Evolutionary conservation across 192 early-diverging fungal genomes (phyloP), one percentile per base, ranked within the genome.

Genomic region (Umbelopsis ramanniana): DNA sequence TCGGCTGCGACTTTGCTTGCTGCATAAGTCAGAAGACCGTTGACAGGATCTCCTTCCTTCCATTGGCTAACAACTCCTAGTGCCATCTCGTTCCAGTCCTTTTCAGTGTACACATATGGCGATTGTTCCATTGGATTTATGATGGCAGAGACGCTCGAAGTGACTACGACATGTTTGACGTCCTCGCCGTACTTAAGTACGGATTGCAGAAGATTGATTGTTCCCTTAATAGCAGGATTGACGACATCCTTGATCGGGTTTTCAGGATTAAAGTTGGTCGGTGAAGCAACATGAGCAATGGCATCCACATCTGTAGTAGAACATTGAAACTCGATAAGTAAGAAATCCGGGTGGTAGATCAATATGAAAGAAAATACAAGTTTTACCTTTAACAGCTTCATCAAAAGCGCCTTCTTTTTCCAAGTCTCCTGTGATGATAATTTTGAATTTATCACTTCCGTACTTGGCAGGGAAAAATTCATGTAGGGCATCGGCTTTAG

Each of bases 171-270:
- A 63, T 79, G 80, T 26, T 74, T 73, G 6, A 84, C 76, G 14
- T 46, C 40, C 17, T 37, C 46, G 19, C 63, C 71, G 38, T 72
- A 43, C n/a, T 37, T 68, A 24, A 70, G 46, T 1, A 75, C 79
- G 17, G 82, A 53, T 7, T 72, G n/a, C 29, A 86, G 74, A 43
- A 86, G 35, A 43, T 66, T 80, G 17, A 76, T 23, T 9, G 84
- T 86, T 26, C 84, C 84, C 5, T 81, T 24, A 5, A 85, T 73
- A 21, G 84, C 84, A 5, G 84, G 84, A 29, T 81, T 69, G 57
- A 86, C 75, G 24, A 77, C 29, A 55, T 83, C 80, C 22, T 46
- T 70, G 15, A 70, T 63, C 4, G 79, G 69, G 66, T 84, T 73
- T 5, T 23, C 24, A 46, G 47, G 68, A 35, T 63, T 57, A 48